A percentile compares a stretch with the other conserved stretches of the same genome.
Evolutionary conservation across 139 green algal species (phyloP).

Genomic region (Diplosphaera chodatii): DNA sequence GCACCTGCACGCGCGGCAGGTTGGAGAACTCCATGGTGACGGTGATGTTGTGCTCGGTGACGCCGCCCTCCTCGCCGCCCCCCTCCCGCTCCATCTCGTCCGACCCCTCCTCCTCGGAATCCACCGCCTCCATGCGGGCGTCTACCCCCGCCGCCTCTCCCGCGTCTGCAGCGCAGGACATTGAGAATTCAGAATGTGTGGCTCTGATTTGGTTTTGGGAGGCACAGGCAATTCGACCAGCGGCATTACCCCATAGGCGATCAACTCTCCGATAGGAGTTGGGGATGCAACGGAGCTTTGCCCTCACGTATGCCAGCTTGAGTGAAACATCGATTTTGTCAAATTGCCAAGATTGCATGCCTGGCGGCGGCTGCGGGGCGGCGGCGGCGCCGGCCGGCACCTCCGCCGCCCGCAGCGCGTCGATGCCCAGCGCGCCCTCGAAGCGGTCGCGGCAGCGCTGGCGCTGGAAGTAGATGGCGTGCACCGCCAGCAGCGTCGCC

Average conservation of each 20-base stretch:
- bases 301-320: too few species aligned
- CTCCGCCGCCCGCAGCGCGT: conserved; percentile 5
- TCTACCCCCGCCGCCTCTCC: neutral
- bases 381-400: conserved; percentile 3
- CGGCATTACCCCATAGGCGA: too few species aligned
- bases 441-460: conserved; percentile 37
- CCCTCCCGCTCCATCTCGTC: neutral
- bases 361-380: too few species aligned
- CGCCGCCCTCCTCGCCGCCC: neutral
- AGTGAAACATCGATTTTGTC: too few species aligned
- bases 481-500: conserved; percentile 27
- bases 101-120: neutral
- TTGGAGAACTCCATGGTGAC: neutral
- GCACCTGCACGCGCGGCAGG: neutral
- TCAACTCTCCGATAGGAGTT: too few species aligned
- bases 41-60: neutral
- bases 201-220: too few species aligned
- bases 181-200: too few species aligned
- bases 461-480: conserved; percentile 31
- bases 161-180: neutral
- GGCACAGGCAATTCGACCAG: too few species aligned
- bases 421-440: conserved; percentile 18
- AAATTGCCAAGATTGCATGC: too few species aligned
- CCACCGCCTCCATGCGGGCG: neutral
- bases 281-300: too few species aligned